Base-by-base conservation (phyloP, 2,329 filamentous ascomycete genomes). In the Pseudodiploospora longispora region DNA sequence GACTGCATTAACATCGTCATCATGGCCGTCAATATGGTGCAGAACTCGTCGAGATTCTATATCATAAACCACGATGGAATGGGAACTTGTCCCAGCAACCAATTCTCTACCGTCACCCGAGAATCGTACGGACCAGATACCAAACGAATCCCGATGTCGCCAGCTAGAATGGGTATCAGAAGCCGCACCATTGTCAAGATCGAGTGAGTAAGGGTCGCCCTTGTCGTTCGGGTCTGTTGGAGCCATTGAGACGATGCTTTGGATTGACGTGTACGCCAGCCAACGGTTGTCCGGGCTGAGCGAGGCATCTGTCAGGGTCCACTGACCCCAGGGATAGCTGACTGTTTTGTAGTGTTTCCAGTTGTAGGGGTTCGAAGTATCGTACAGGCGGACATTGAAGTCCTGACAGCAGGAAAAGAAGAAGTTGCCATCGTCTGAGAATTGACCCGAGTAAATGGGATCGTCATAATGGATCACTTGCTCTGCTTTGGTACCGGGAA, bases 271-370 rank as follows among this genome's bases (percentile, higher is more conserved):
- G 61, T 95, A 97, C 6, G 90, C 93, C 2, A 98, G 72, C 67
- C 86, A 93, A 53, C 80, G 85, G 61, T 96, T 97, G 68, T 97
- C 89, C 0, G 90, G 89, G 48, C 87, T 94, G 36, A 97, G 65
- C 0, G 87, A 86, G 2, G 91, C 90, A 64, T 98, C 93, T 10
- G 93, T 97, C 52, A 98, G 83, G 1, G 91, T 97, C 93, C 93
- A 98, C 55, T 87, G 83, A 3, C 90, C 93, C 52, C 82, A 86
- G 1, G 88, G 88, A 62, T 93, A 95, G 29, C 74, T 69, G 5
- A 89, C 87, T 0, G 86, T 91, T 68, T 91, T 97, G 72, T 96
- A 96, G 63, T 95, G 90, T 60, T 84, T 85, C 93, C 93, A 98
- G 52, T 89, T 78, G 64, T 93, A 95, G 0, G 91, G 89, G 55